Evolutionary conservation across 495 filamentous ascomycete genomes (phyloP).

Genomic region (Podospora conica): DNA sequence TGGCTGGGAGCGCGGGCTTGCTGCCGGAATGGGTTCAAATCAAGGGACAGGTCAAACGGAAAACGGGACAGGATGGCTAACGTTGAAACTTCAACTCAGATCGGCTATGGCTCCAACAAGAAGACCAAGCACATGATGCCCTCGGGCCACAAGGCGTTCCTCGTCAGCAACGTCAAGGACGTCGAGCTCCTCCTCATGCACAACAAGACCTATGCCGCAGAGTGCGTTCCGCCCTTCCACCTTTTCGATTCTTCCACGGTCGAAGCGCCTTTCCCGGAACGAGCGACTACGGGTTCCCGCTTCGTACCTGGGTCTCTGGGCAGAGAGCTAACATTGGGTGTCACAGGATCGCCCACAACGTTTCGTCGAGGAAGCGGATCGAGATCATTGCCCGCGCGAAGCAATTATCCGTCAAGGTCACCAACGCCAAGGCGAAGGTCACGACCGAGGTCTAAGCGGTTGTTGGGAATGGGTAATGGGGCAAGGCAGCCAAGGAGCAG

Average conservation of each 20-base stretch:
- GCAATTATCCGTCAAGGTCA: conserved; percentile 97
- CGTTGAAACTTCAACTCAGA: conserved; percentile 46
- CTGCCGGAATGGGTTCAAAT: neutral
- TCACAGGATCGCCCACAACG: conserved; percentile 84
- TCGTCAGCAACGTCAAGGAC: conserved; percentile 91
- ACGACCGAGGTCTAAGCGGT: conserved; percentile 82
- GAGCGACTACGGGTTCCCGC: neutral
- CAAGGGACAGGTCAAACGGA: neutral
- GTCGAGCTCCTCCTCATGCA: conserved; percentile 99
- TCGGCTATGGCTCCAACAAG: conserved; percentile 96
- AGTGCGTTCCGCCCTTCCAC: conserved; percentile 57
- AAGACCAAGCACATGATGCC: conserved; percentile 99
- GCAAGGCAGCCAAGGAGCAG: conserved; percentile 17
- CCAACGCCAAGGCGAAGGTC: conserved; percentile 96
- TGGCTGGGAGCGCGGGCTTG: neutral
- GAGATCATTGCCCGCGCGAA: conserved; percentile 94
- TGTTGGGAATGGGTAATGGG: conserved; percentile 1
- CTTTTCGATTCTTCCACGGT: neutral
- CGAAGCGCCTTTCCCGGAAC: neutral
- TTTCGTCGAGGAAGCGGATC: conserved; percentile 96
- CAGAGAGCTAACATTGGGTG: neutral
- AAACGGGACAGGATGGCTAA: conserved; percentile 12
- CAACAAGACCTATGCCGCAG: conserved; percentile 96
- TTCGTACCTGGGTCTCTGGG: neutral
- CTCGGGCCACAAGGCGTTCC: conserved; percentile 98